phyloP scores from a whole-genome alignment of 1,284 basidiomycete species.

The Boletus semigastroideus region DNA sequence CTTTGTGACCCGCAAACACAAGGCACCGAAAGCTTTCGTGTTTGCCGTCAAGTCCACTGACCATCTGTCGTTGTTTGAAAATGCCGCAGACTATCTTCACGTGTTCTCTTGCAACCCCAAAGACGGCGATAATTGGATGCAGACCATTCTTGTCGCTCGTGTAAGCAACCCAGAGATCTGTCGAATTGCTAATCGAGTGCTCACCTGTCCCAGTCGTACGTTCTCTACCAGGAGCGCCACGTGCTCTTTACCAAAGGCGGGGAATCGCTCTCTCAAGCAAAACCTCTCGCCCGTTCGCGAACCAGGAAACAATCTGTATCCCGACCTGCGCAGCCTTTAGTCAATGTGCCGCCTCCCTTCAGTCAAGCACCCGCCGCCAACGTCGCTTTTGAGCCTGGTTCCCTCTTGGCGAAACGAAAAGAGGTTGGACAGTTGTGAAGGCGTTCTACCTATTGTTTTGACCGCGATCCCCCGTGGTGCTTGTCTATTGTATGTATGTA shows the following conservation, averaged over 20 bases:
- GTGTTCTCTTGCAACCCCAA: constrained; percentile 73
- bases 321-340: constrained; percentile 33
- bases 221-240: constrained; percentile 74
- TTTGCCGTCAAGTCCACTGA: constrained; percentile 89
- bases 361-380: constrained; percentile 32
- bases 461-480: constrained; percentile 7
- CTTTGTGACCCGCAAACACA: constrained; percentile 65
- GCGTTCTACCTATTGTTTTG: background rate
- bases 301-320: constrained; percentile 36
- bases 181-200: constrained; percentile 1
- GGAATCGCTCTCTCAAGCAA: constrained; percentile 29
- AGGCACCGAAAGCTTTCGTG: constrained; percentile 74
- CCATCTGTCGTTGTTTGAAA: constrained; percentile 80
- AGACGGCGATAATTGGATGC: constrained; percentile 68
- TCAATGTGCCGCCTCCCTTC: constrained; percentile 35
- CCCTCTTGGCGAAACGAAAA: constrained; percentile 55
- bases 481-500: constrained; percentile 26
- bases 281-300: constrained; percentile 30
- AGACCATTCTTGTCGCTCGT: constrained; percentile 73
- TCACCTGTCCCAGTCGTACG: constrained; percentile 59
- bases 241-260: constrained; percentile 55
- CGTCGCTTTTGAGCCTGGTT: constrained; percentile 64
- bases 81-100: constrained; percentile 81
- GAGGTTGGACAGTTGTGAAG: constrained; percentile 23
- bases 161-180: constrained; percentile 44